phyloP scores from a whole-genome alignment of 495 filamentous ascomycete genomes.

The Lepidopterella palustris region DNA sequence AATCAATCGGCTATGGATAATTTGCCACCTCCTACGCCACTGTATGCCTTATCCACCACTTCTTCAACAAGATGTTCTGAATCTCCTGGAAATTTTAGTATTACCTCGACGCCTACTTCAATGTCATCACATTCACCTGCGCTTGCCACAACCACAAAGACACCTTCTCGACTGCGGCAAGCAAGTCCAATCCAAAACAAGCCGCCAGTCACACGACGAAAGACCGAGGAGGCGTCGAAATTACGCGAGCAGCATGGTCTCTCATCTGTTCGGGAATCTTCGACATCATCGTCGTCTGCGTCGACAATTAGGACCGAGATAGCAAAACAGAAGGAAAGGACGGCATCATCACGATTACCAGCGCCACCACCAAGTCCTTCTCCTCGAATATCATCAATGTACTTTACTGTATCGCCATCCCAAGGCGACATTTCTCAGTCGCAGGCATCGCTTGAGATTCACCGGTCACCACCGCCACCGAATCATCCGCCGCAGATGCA shows the following conservation, averaged over 20 bases:
- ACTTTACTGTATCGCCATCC: conserved; percentile 33
- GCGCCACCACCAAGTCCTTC: conserved; percentile 56
- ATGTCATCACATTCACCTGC: conserved; percentile 93
- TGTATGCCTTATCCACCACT: conserved; percentile 44
- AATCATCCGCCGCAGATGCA: conserved; percentile 12
- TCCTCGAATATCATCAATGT: conserved; percentile 57
- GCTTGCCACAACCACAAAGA: conserved; percentile 55
- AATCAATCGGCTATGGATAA: conserved; percentile 14
- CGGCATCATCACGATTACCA: conserved; percentile 40
- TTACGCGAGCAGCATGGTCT: conserved; percentile 51
- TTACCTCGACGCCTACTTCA: conserved; percentile 90
- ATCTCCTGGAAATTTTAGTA: conserved; percentile 85
- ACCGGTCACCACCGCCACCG: conserved; percentile 4
- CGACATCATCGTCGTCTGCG: conserved; percentile 38
- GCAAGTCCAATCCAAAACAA: conserved; percentile 58
- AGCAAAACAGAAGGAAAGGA: conserved; percentile 40
- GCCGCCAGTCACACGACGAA: conserved; percentile 60
- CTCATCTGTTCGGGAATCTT: conserved; percentile 55
- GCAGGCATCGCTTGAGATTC: background rate
- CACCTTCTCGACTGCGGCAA: conserved; percentile 52
- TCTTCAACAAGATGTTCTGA: conserved; percentile 92
- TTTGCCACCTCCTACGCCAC: conserved; percentile 28
- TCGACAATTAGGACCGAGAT: conserved; percentile 40
- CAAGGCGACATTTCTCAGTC: background rate
- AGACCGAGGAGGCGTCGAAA: conserved; percentile 47